Base-by-base conservation (phyloP, 306 rosid species). In the Betula pendula region DNA sequence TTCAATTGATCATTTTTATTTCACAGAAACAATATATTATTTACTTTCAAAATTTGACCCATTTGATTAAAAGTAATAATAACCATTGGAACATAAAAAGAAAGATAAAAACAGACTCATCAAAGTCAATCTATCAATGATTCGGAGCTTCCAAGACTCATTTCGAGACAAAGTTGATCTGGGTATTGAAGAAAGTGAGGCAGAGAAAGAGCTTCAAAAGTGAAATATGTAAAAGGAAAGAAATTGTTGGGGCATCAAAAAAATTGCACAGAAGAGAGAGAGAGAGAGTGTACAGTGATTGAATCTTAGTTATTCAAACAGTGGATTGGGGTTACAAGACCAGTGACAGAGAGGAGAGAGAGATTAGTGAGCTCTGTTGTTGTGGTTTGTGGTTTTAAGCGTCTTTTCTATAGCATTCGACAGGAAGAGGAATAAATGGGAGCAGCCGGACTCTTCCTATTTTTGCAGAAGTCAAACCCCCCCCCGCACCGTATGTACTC, bases 381-480 rank as follows among this genome's bases (percentile, higher is more conserved):
- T n/a, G n/a, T n/a, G 65, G 56, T 80, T 75, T 72, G 85, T 71
- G 43, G 70, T 49, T n/a, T 76, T 82, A 50, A 58, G 86, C 76
- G 82, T 75, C 81, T 75, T 84, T 77, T 84, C 79, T 80, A 5
- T 80, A n/a, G 74, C 72, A 75, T 65, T n/a, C 48, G 67, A 87
- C 83, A 86, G 81, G 84, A 79, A 76, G 80, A 85, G 76, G 90
- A 87, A 84, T 80, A 77, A 67, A 56, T n/a, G 70, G 70, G 81
- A 79, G 75, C 48, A 82, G 79, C 84, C 82, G 90, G 84, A 89
- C 84, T 86, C 90, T 83, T 86, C 58, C 74, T 55, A 22, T 31
- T 83, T 78, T 68, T 75, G 12, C 20, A 68, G 88, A 82, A 65
- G 92, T 90, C 92, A 88, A 86, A 84, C 19, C 45, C 70, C 45